Percentiles rank a stretch among this genome's conserved stretches.
These are phyloP conservation scores for Pichia inconspicua DNA, from an alignment of 1,139 yeast species.

Conservation along the genomic window DNA sequence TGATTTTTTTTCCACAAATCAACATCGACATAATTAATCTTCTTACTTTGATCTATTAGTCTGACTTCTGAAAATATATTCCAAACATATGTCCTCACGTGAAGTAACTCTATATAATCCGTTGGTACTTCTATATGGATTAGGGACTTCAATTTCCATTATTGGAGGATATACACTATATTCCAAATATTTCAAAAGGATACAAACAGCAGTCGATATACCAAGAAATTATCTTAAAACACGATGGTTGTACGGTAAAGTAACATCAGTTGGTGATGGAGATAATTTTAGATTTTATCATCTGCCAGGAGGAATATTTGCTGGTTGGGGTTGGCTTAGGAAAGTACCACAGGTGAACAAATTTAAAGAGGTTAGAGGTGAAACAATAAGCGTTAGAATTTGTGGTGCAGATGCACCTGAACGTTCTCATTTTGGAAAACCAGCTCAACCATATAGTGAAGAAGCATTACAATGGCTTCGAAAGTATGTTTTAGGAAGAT, in stretches of 20 bases:
- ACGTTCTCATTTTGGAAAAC: conserved; percentile 87
- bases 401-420: conserved; percentile 99
- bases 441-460: conserved; percentile 81
- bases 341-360: conserved; percentile 38
- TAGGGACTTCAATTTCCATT: conserved; percentile 20
- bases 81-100: conserved; percentile 5
- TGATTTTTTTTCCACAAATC: background rate
- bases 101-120: conserved; percentile 23
- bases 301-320: conserved; percentile 80
- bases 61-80: too few species aligned
- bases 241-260: conserved; percentile 61
- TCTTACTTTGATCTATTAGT: too few species aligned
- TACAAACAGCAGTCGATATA: conserved; percentile 34
- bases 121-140: conserved; percentile 23
- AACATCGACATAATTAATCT: background rate
- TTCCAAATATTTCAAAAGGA: conserved; percentile 31
- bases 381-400: conserved; percentile 60
- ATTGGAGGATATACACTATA: conserved; percentile 33
- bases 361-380: conserved; percentile 43
- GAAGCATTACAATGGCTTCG: conserved; percentile 80
- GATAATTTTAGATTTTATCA: conserved; percentile 90
- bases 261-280: conserved; percentile 93
- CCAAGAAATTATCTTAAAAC: conserved; percentile 34
- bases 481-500: conserved; percentile 51
- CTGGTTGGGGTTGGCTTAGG: conserved; percentile 95